Evolutionary conservation across 2,329 filamentous ascomycete species (phyloP), one percentile per base, ranked within the genome.

Genomic region (Aspergillus pseudoglaucus): DNA sequence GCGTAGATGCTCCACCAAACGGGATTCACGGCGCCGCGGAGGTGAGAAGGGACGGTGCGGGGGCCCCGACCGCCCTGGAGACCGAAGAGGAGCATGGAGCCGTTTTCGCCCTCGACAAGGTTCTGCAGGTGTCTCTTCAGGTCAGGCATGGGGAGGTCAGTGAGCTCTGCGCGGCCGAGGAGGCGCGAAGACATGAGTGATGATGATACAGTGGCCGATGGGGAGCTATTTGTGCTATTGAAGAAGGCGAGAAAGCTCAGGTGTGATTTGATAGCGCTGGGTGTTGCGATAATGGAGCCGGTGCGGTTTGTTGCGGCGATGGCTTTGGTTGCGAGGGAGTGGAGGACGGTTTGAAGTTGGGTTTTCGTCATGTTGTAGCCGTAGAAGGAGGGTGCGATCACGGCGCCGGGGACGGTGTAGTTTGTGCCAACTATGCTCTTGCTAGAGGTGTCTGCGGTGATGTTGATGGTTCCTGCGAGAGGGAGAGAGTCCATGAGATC

Each of bases 1-100:
- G 63, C 45, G 18, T 69, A 69, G 3, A 65, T 58, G 2, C 41
- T 58, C 41, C 62, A 58, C 68, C 69, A 72, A 0, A 61, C 62
- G 0, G 62, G 61, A 25, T 59, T 51, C 17, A 58, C 61, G 8
- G 48, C 49, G 5, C 47, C 53, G 18, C 51, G 44, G 10, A 25
- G 43, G 17, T 55, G 15, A 22, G 50, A 30, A 0, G 47, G 45
- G 6, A 47, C 25, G 3, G n/a, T 37, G 3, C 47, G 44, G 3
- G 51, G 38, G 1, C 55, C 55, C 12, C 18, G 44, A 8, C 51
- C 55, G 23, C 57, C 50, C 53, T 63, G 57, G 1, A 66, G 42
- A 12, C 63, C 60, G 23, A 46, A 63, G 38, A 15, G 53, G 56
- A 42, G 53, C 55, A 53, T 53, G 52, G n/a, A 55, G 59, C 15